phyloP scores from a whole-genome alignment of 306 rosid species.

The Alnus glutinosa region DNA sequence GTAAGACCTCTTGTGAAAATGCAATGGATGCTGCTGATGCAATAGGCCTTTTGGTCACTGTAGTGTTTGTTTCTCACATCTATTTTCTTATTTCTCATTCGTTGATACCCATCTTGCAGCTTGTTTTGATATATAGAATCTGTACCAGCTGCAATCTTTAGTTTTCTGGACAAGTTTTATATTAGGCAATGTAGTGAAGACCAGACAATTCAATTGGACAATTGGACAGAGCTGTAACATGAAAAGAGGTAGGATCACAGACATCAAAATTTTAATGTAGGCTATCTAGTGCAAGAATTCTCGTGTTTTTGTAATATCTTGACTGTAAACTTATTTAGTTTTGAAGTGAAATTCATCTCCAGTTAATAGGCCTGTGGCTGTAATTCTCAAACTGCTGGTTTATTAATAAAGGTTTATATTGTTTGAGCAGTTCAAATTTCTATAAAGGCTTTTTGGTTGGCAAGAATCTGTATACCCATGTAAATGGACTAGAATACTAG shows the following conservation, averaged over 20 bases:
- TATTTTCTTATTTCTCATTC: constrained; percentile 38
- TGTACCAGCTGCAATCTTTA: constrained; percentile 45
- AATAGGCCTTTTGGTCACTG: constrained; percentile 34
- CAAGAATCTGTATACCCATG: not conserved
- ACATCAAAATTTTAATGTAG: constrained; percentile 42
- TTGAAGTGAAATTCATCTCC: constrained; percentile 40
- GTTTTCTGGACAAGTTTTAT: constrained; percentile 50
- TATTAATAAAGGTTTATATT: constrained; percentile 20
- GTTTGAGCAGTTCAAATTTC: constrained; percentile 16
- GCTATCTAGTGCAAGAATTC: constrained; percentile 30
- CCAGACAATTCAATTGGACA: constrained; percentile 48
- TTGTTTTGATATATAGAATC: constrained; percentile 15
- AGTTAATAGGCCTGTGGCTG: constrained; percentile 33
- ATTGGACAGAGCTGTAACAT: constrained; percentile 56
- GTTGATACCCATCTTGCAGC: constrained; percentile 33
- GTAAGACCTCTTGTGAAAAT: constrained; percentile 35
- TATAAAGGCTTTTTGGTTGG: not conserved
- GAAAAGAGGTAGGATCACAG: constrained; percentile 59
- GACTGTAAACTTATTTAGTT: constrained; percentile 41
- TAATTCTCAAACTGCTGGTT: constrained; percentile 22
- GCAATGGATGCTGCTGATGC: constrained; percentile 48
- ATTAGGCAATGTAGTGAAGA: constrained; percentile 48
- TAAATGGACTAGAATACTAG: not conserved
- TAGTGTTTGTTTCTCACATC: constrained; percentile 39
- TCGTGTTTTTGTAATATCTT: constrained; percentile 49